A percentile compares a stretch with the other conserved stretches of the same genome.
Conservation (phyloP, 495 filamentous ascomycete genomes). For the Aeminium ludgeri region DNA sequence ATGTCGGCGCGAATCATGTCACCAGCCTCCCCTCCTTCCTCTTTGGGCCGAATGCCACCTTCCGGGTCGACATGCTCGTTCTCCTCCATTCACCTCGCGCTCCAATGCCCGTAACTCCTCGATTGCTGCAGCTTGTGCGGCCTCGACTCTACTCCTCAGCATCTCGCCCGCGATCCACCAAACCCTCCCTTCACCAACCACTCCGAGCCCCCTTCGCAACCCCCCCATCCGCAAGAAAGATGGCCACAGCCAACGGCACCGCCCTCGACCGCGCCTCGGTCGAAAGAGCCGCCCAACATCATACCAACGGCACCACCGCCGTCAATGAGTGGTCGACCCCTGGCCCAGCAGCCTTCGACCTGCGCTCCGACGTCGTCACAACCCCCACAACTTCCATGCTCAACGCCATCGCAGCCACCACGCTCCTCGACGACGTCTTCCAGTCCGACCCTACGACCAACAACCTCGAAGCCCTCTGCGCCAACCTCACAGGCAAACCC, state of each 20-base stretch:
- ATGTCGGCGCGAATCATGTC: no score
- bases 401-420: constrained; percentile 36
- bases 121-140: no score
- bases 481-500: constrained; percentile 52
- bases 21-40: no score
- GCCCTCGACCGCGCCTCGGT: not conserved
- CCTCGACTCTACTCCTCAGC: no score
- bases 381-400: constrained; percentile 77
- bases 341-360: constrained; percentile 50
- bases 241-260: not conserved
- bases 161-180: no score
- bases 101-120: no score
- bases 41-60: no score
- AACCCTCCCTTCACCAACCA: no score
- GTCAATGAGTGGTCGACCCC: constrained; percentile 38
- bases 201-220: not conserved
- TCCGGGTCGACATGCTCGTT: no score
- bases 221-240: not conserved
- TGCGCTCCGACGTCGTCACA: constrained; percentile 61
- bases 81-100: no score
- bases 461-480: constrained; percentile 49
- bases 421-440: constrained; percentile 65
- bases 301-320: not conserved
- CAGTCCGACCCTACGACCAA: constrained; percentile 63
- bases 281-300: not conserved